Conservation (phyloP, 169 alveolate genomes). For the Besnoitia besnoiti region DNA sequence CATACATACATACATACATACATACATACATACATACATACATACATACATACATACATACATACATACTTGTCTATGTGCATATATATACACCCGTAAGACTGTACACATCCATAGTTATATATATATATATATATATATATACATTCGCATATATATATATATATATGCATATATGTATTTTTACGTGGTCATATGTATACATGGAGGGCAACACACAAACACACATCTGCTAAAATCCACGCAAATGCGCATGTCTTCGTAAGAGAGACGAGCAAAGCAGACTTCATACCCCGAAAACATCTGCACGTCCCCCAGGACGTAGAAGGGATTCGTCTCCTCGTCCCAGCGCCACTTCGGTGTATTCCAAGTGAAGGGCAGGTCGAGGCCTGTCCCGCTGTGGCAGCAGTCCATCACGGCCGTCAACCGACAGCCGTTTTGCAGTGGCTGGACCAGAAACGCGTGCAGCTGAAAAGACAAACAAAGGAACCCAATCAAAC, state of each 20-base stretch:
- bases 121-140: not conserved
- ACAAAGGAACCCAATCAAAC: not conserved
- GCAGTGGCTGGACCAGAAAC: slow-evolving; percentile 69
- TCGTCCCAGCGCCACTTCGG: slow-evolving; percentile 68
- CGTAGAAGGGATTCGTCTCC: slow-evolving; percentile 65
- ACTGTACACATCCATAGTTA: no score
- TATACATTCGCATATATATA: not conserved
- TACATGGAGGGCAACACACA: not conserved
- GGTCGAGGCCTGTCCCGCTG: slow-evolving; percentile 71
- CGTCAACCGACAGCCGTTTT: slow-evolving; percentile 72
- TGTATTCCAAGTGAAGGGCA: slow-evolving; percentile 69
- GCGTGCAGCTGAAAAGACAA: slow-evolving; percentile 16
- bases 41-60: not conserved
- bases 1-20: not conserved
- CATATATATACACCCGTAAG: not conserved
- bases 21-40: not conserved
- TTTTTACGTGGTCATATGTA: not conserved
- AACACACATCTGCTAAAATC: not conserved
- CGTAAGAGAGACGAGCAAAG: no score
- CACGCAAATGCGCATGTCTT: not conserved
- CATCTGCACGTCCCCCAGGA: slow-evolving; percentile 40
- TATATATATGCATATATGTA: not conserved
- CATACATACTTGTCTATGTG: not conserved
- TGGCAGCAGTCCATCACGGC: slow-evolving; percentile 78
- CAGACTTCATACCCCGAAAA: slow-evolving; percentile 4